These are phyloP conservation scores for Monilinia vaccinii-corymbosi DNA, from an alignment of 2,329 filamentous ascomycete species.

Conservation along the genomic window DNA sequence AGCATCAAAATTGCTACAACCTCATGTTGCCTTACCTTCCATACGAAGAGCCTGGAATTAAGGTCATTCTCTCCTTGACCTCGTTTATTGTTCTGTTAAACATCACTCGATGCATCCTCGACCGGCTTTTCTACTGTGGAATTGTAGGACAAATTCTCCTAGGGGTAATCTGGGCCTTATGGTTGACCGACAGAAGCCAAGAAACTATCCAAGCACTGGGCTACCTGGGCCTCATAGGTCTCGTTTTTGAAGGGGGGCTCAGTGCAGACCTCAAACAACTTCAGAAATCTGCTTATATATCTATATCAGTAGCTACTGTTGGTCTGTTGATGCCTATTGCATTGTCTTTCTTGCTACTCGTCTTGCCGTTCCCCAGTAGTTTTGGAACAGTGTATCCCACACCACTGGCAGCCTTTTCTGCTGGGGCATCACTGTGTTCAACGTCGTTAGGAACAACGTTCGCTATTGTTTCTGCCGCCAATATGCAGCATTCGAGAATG, in stretches of 20 bases:
- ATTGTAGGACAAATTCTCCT: slow-evolving; percentile 63
- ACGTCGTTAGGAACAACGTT: slow-evolving; percentile 68
- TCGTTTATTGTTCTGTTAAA: slow-evolving; percentile 58
- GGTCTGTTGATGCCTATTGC: slow-evolving; percentile 56
- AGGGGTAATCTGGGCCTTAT: slow-evolving; percentile 61
- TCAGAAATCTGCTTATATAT: slow-evolving; percentile 50
- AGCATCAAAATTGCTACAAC: too few relatives aligned
- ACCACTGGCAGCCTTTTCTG: slow-evolving; percentile 47
- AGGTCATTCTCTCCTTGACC: slow-evolving; percentile 48
- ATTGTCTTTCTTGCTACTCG: slow-evolving; percentile 46
- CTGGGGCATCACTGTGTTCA: slow-evolving; percentile 64
- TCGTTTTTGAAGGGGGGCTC: slow-evolving; percentile 52
- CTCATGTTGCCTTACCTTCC: slow-evolving; percentile 31
- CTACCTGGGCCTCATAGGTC: slow-evolving; percentile 62
- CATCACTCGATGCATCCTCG: slow-evolving; percentile 44
- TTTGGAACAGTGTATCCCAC: slow-evolving; percentile 15
- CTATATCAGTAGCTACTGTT: slow-evolving; percentile 52
- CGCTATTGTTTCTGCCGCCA: slow-evolving; percentile 52
- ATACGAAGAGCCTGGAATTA: slow-evolving; percentile 55
- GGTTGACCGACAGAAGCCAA: slow-evolving; percentile 45
- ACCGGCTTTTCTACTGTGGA: slow-evolving; percentile 57
- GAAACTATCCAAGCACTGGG: slow-evolving; percentile 53
- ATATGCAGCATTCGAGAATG: slow-evolving; percentile 43
- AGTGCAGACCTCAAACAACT: slow-evolving; percentile 31
- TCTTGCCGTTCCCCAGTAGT: slow-evolving; percentile 19